These are phyloP conservation scores for Schizonepeta tenuifolia DNA, from an alignment of 257 asterid species.

Conservation along the genomic window DNA sequence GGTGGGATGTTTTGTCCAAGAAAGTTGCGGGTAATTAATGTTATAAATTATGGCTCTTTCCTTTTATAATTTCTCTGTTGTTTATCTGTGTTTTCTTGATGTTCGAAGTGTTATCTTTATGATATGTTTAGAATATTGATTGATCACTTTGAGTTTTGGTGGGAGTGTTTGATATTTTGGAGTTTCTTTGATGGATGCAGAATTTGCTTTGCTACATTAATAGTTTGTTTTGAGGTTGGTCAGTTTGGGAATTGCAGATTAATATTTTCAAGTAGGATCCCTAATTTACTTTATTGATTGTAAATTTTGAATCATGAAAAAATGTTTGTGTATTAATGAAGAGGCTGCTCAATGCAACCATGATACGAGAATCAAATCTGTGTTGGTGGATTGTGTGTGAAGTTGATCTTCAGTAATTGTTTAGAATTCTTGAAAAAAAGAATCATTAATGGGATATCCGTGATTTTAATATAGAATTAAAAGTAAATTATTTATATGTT, in stretches of 20 bases:
- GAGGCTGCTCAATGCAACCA: background rate
- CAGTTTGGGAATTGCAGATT: slow-evolving; percentile 25
- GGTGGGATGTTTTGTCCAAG: slow-evolving; percentile 65
- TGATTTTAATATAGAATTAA: background rate
- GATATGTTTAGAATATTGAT: background rate
- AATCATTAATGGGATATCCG: background rate
- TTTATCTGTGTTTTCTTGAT: slow-evolving; percentile 24
- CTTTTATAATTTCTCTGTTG: background rate
- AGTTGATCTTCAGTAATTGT: slow-evolving; percentile 2
- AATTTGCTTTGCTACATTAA: no score
- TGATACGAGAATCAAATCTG: slow-evolving; percentile 14
- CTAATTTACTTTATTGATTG: slow-evolving; percentile 5
- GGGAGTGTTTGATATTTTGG: slow-evolving; percentile 16
- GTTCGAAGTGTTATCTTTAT: slow-evolving; percentile 11
- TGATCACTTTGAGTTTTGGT: slow-evolving; percentile 17
- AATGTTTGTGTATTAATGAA: background rate
- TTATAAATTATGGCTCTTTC: background rate
- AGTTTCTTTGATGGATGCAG: no score
- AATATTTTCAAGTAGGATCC: slow-evolving; percentile 33
- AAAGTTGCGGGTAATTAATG: slow-evolving; percentile 51
- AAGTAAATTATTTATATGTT: background rate
- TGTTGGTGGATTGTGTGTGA: background rate
- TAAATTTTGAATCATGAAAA: background rate
- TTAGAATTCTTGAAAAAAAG: background rate
- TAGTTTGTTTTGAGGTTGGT: slow-evolving; percentile 15